Evolutionary conservation across 345 rosid genomes (phyloP), one percentile per base, ranked within the genome.

Genomic region (Camelina sativa): DNA sequence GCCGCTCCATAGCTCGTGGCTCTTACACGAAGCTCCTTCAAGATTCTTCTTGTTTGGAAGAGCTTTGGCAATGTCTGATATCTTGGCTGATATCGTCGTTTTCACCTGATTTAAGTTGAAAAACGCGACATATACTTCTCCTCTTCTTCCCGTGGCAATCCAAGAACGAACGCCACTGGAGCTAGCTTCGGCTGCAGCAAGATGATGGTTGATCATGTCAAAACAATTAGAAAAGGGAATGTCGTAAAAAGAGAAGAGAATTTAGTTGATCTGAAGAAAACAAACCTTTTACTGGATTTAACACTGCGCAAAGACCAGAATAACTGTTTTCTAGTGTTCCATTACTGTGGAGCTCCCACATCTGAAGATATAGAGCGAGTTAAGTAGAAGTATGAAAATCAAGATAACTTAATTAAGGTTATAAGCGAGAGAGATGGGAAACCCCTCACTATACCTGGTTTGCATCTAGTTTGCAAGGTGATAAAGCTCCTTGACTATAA

Each of bases 101-200:
- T 60, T 80, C 20, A 73, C 81, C 1, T 47, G 17, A 56, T 85
- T 84, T 67, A 87, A 79, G 81, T 89, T 89, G 84, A 89, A 89
- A 57, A 89, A 82, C 0, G 91, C 90, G 8, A 87, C 51, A 32
- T 85, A 87, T 62, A 87, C 69, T 77, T 84, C 86, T 30, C 90
- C 91, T 80, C 54, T 38, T 84, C 89, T 87, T 77, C 98, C 98
- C 1, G 85, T 83, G 5, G 98, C 96, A 52, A 94, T 80, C 98
- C 97, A 94, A 59, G 97, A 85, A 22, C 90, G 97, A 79, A 82
- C 61, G 11, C 95, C 89, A 56, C 47, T 74, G 38, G 86, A 62
- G 73, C 5, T 80, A n/a, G 68, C 67, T 65, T 65, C 68, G 0
- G 73, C 62, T 76, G 43, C 41, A 10, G 44, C 75, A 66, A 71